Evolutionary conservation across 176 grass and related monocot species (phyloP), one percentile per base, ranked within the genome.

Genomic region (Ensete ventricosum): DNA sequence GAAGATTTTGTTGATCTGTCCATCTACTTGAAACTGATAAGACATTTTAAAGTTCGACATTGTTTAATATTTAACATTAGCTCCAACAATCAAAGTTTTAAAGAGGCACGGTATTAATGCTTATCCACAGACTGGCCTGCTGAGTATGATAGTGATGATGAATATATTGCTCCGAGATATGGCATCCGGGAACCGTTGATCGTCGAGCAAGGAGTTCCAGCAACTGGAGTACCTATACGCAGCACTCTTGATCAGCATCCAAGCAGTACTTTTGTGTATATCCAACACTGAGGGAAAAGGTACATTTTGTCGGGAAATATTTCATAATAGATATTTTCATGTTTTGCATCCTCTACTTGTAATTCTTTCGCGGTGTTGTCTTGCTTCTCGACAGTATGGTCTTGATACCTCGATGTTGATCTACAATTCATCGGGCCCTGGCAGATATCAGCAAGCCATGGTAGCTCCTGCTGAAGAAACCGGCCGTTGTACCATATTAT

Each of bases 231-330:
- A 69, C 94, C 90, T 5, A 88, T 87, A n/a, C 34, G 10, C 52
- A 78, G 85, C 53, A 85, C 82, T 75, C 83, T 98, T 76, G 94
- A 98, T 74, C 87, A 90, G 72, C 90, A 84, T n/a, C 71, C 90
- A 48, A 87, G 80, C 78, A 85, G 88, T 75, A 85, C 80, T 20
- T 90, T 91, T 86, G 90, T 85, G 0, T 98, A 90, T 90, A 93
- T 90, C 84, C 94, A 98, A 76, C 85, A 74, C 93, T 98, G 90
- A 87, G 90, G 48, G 94, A 98, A 77, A 97, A 97, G 90, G 94
- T 97, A 93, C 1, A 1, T 25, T 1, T 25, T 25, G 24, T 25
- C 24, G 24, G 24, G 24, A 25, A 25, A 25, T 25, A 25, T 25
- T 25, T 25, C 24, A 1, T 25, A 25, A 25, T 25, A 25, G 1